Conservation (phyloP, 345 rosid genomes). For the Arabis alpina region DNA sequence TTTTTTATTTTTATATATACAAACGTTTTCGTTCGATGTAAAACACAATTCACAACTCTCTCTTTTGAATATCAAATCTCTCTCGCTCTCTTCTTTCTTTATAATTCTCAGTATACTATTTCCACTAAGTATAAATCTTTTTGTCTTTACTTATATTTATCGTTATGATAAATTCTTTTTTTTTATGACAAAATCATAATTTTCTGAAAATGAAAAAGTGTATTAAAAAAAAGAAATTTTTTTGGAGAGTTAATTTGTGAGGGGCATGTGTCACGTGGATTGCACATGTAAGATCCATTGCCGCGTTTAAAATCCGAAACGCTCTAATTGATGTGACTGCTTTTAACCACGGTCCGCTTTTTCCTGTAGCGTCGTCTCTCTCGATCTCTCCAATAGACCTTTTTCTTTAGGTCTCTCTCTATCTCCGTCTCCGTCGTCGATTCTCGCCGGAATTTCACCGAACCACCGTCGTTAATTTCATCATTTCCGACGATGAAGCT, state of each 20-base stretch:
- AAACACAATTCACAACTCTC: too few species aligned
- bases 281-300: constrained; percentile 40
- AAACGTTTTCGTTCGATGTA: too few species aligned
- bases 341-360: constrained; percentile 33
- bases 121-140: too few species aligned
- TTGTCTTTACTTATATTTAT: too few species aligned
- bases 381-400: constrained; percentile 28
- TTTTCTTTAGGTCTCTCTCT: constrained; percentile 42
- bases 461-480: constrained; percentile 26
- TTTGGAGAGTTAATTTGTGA: neutral
- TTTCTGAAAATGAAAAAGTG: too few species aligned
- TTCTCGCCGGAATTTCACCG: constrained; percentile 21
- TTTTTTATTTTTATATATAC: too few species aligned
- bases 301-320: constrained; percentile 45
- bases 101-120: too few species aligned
- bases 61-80: too few species aligned
- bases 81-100: too few species aligned
- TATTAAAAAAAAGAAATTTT: too few species aligned
- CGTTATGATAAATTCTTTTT: too few species aligned
- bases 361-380: constrained; percentile 18
- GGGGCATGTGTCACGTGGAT: constrained; percentile 38
- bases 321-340: constrained; percentile 29
- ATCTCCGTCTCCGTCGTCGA: constrained; percentile 1
- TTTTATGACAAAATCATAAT: too few species aligned
- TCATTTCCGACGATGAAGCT: constrained; percentile 70